Evolutionary conservation across 2,329 filamentous ascomycete species (phyloP).

Genomic region (Coniochaeta prunicola): DNA sequence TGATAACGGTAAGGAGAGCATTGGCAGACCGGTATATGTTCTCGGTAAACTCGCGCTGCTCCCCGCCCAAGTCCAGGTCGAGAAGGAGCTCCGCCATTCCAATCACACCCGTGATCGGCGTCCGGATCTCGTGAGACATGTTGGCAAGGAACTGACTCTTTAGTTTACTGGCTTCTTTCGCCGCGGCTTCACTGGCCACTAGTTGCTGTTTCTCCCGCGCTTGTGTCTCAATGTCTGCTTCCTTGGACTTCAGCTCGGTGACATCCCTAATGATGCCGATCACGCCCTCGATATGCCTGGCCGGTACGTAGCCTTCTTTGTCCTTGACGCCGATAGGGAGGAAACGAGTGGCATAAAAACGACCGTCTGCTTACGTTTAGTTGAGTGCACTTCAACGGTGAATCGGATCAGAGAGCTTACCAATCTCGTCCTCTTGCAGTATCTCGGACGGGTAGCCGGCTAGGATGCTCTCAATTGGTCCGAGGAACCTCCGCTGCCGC

Average conservation of each 20-base stretch:
- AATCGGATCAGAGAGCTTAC: constrained; percentile 20
- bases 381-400: not conserved
- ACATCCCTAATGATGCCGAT: constrained; percentile 77
- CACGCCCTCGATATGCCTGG: constrained; percentile 57
- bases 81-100: constrained; percentile 71
- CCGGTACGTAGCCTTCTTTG: constrained; percentile 38
- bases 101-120: constrained; percentile 72
- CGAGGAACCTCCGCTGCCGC: constrained; percentile 41
- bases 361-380: constrained; percentile 33
- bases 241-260: constrained; percentile 61
- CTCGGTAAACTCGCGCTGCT: constrained; percentile 67
- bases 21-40: constrained; percentile 76
- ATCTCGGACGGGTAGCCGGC: constrained; percentile 53
- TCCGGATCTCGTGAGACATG: constrained; percentile 76
- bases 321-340: constrained; percentile 56
- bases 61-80: constrained; percentile 59
- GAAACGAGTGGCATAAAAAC: constrained; percentile 66
- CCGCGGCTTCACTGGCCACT: constrained; percentile 67
- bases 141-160: constrained; percentile 77
- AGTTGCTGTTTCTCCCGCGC: constrained; percentile 63
- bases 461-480: constrained; percentile 57
- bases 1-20: constrained; percentile 78
- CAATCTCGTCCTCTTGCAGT: constrained; percentile 55
- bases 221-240: constrained; percentile 54
- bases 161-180: constrained; percentile 71